A percentile compares a stretch with the other conserved stretches of the same genome.
These are phyloP conservation scores for Rossbeevera mucosa DNA, from an alignment of 768 basidiomycete species.

Conservation along the genomic window DNA sequence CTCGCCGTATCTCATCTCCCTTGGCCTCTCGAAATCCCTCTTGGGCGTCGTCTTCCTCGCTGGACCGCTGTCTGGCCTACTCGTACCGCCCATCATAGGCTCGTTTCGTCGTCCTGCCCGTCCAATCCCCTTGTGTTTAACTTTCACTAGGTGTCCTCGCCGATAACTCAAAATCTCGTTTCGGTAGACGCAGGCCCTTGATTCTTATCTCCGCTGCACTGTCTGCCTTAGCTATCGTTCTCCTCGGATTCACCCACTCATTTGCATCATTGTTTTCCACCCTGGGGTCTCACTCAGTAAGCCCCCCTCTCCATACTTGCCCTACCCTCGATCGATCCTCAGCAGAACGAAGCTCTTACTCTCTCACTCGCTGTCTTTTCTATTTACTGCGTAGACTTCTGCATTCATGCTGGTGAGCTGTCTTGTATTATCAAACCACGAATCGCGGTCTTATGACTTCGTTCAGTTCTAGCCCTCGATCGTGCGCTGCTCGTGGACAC, in stretches of 20 bases:
- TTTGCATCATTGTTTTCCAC: slow-evolving; percentile 50
- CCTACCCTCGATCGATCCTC: background rate
- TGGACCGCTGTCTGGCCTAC: slow-evolving; percentile 82
- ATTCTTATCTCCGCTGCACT: slow-evolving; percentile 70
- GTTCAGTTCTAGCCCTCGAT: slow-evolving; percentile 79
- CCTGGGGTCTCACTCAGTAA: slow-evolving; percentile 32
- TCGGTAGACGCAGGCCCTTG: slow-evolving; percentile 82
- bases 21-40: slow-evolving; percentile 82
- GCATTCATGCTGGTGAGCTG: slow-evolving; percentile 49
- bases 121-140: background rate
- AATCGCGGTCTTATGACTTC: slow-evolving; percentile 1
- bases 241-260: slow-evolving; percentile 77
- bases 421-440: background rate
- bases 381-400: slow-evolving; percentile 66
- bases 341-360: slow-evolving; percentile 60
- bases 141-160: slow-evolving; percentile 53
- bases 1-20: slow-evolving; percentile 83
- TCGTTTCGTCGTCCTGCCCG: background rate
- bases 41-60: slow-evolving; percentile 95
- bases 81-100: slow-evolving; percentile 91
- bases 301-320: background rate
- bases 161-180: slow-evolving; percentile 76
- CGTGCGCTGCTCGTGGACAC: slow-evolving; percentile 88
- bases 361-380: slow-evolving; percentile 72
- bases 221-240: slow-evolving; percentile 66